Base-by-base conservation (phyloP, 108 stramenopile species). In the Mediolabrus comicus region DNA sequence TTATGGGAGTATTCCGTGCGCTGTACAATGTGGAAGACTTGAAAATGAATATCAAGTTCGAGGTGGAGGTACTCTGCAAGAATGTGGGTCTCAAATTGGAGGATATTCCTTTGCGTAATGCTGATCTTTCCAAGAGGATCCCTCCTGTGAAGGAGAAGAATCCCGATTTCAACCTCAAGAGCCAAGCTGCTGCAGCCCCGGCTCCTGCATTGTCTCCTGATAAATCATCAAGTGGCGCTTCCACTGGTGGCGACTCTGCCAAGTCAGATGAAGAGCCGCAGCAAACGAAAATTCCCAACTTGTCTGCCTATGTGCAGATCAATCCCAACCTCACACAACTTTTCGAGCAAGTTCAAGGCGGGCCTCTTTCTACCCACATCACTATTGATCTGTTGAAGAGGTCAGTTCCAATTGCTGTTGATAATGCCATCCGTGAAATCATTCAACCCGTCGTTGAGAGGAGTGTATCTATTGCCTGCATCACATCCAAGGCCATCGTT, bases 31-130 rank as follows among this genome's bases (percentile, higher is more conserved):
- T 99, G 31, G 92, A 97, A 30, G 96, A 98, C 59, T 86, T 99
- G 69, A 99, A 99, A 80, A 96, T 99, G 92, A 99, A 99, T 74
- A 97, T 99, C 84, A 98, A 98, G 74, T 99, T 99, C 65, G 99
- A 98, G 76, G 92, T 99, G 32, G 97, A 98, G 80, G 97, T 98
- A 35, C 80, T 99, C 10, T 99, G 97, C 86, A 98, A 98, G 84
- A 96, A 97, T 75, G 77, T 99, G 31, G 90, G 90, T 51, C 77
- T 98, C 2, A 94, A 86, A 51, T 66, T 99, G 24, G 94, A 92
- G 46, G 98, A 97, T 32, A 94, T 99, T 43, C 95, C 95, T 12
- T 82, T 86, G 53, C 83, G 84, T 14, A 75, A 59, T 16, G 65
- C 67, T 30, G 90, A 91, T 51, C 75, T 96, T n/a, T 71, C 79